These are phyloP conservation scores for Kodamaea neixiangensis DNA, from an alignment of 805 yeast genomes.

Conservation along the genomic window DNA sequence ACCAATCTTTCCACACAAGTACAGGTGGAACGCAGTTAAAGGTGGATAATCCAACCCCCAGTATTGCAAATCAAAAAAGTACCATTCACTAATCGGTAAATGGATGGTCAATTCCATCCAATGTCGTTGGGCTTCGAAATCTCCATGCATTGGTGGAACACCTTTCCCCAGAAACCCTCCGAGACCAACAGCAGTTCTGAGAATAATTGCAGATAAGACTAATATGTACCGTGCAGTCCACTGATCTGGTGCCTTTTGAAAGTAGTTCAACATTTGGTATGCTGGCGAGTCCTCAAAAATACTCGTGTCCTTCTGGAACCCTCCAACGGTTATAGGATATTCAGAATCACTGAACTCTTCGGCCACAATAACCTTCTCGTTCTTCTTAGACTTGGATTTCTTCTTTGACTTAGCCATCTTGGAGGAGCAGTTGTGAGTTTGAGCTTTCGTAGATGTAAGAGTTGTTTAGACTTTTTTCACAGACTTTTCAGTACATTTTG, in stretches of 20 bases:
- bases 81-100: constrained; percentile 79
- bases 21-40: constrained; percentile 90
- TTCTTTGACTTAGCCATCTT: constrained; percentile 14
- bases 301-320: constrained; percentile 8
- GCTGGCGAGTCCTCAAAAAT: constrained; percentile 62
- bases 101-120: constrained; percentile 92
- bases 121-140: constrained; percentile 97
- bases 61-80: constrained; percentile 81
- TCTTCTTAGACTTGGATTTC: constrained; percentile 9
- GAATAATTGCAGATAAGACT: constrained; percentile 68
- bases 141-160: constrained; percentile 84
- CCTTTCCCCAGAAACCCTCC: constrained; percentile 82
- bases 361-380: not conserved
- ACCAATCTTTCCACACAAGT: constrained; percentile 75
- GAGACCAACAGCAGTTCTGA: constrained; percentile 82
- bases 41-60: constrained; percentile 99
- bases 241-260: constrained; percentile 79
- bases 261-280: constrained; percentile 75
- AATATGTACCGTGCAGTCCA: constrained; percentile 87
- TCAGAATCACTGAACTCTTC: not conserved
- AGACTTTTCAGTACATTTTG: not conserved
- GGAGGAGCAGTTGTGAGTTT: not conserved
- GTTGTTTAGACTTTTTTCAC: not conserved
- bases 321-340: not conserved
- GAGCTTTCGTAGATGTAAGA: not conserved